Percentiles rank a stretch among this genome's conserved stretches.
Conservation (phyloP, 352 stramenopile genomes). For the Phytophthora capsici region DNA sequence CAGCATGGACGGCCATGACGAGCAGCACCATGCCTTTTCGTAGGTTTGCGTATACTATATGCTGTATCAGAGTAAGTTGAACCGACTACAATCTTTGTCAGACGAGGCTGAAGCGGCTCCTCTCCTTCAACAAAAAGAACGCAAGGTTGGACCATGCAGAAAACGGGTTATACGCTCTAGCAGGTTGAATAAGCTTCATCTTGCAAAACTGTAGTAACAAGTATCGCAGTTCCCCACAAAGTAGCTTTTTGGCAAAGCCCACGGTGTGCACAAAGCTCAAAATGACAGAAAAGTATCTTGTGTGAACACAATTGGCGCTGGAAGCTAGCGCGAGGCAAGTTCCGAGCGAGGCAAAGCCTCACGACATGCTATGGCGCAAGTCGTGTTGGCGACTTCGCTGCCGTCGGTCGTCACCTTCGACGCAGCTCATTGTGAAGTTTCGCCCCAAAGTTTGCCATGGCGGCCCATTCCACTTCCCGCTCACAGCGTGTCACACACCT, state of each 20-base stretch:
- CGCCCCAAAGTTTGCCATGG: background rate
- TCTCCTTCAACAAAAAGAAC: conserved; percentile 26
- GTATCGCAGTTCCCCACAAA: background rate
- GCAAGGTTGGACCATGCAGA: conserved; percentile 26
- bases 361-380: conserved; percentile 24
- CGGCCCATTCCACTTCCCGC: conserved; percentile 13
- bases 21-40: background rate
- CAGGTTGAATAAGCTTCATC: background rate
- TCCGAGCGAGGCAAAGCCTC: conserved; percentile 16
- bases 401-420: conserved; percentile 14
- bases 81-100: conserved; percentile 10
- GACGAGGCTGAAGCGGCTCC: conserved; percentile 7
- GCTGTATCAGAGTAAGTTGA: conserved; percentile 4
- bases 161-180: background rate
- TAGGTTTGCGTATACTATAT: background rate
- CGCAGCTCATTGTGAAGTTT: background rate
- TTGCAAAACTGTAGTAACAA: background rate
- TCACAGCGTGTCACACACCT: conserved; percentile 18
- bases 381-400: conserved; percentile 5
- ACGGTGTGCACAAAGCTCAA: conserved; percentile 18
- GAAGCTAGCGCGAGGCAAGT: conserved; percentile 21
- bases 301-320: conserved; percentile 8
- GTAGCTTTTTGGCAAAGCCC: background rate
- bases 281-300: conserved; percentile 22
- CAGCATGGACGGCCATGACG: background rate